phyloP scores from a whole-genome alignment of 257 asterid genomes.

The Linderniella brevidens region DNA sequence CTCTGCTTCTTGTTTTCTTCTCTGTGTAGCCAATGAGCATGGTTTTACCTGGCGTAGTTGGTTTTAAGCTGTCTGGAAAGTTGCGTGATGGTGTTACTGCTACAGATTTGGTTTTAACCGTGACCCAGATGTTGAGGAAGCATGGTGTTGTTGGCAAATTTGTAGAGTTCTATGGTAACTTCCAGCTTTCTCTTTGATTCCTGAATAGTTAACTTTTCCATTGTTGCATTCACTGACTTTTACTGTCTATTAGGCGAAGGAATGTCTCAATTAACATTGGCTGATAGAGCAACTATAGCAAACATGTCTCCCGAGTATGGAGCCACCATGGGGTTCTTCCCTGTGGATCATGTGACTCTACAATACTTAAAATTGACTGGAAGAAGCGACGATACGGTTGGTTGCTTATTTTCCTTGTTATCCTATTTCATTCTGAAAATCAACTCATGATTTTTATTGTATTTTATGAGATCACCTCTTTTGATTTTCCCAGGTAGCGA shows the following conservation, averaged over 20 bases:
- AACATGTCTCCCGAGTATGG: constrained; percentile 97
- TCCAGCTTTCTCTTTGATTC: not conserved
- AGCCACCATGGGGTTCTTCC: constrained; percentile 98
- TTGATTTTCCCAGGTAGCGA: constrained; percentile 37
- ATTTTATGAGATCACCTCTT: not conserved
- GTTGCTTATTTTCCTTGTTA: constrained; percentile 8
- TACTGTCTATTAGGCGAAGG: constrained; percentile 46
- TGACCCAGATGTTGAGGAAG: constrained; percentile 76
- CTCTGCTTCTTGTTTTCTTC: not conserved
- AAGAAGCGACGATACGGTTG: constrained; percentile 65
- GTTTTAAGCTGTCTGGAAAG: constrained; percentile 70
- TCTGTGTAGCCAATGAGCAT: constrained; percentile 74
- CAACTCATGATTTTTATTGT: not conserved
- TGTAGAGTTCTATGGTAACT: constrained; percentile 62
- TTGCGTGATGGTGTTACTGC: constrained; percentile 75
- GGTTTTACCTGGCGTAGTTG: constrained; percentile 93
- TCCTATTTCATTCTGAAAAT: not conserved
- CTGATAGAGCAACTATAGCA: constrained; percentile 93
- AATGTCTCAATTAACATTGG: constrained; percentile 59
- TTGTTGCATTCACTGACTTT: not conserved
- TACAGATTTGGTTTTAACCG: constrained; percentile 86
- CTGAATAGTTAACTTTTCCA: not conserved
- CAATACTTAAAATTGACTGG: constrained; percentile 77
- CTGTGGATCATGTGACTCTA: constrained; percentile 78
- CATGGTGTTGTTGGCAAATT: constrained; percentile 92